Percentiles rank a stretch among this genome's conserved stretches.
phyloP scores from a whole-genome alignment of 1,284 basidiomycete species.

The Porodaedalea pini region DNA sequence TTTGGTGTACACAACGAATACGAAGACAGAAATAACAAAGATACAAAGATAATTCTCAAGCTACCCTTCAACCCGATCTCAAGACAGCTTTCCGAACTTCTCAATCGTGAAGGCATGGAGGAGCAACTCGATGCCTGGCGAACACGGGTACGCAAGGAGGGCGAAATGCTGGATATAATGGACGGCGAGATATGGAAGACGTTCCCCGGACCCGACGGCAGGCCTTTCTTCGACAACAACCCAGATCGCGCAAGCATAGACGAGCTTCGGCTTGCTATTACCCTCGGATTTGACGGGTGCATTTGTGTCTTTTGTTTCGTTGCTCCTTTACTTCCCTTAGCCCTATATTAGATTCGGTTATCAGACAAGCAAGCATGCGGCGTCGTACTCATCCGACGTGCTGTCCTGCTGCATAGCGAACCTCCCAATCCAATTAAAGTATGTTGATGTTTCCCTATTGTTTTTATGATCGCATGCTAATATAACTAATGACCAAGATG shows the following conservation, averaged over 20 bases:
- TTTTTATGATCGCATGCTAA: background rate
- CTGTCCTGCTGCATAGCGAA: background rate
- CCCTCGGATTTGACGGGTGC: constrained; percentile 17
- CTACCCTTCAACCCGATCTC: constrained; percentile 1
- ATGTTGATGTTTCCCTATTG: too few species aligned
- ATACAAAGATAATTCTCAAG: background rate
- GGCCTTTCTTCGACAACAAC: constrained; percentile 18
- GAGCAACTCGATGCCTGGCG: constrained; percentile 11
- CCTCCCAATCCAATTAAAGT: background rate
- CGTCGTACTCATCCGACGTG: constrained; percentile 9
- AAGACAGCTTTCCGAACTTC: constrained; percentile 6
- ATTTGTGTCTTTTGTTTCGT: background rate
- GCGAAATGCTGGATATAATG: background rate
- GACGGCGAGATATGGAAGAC: constrained; percentile 20
- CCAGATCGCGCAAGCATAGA: background rate
- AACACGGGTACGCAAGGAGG: background rate
- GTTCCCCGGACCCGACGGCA: constrained; percentile 15
- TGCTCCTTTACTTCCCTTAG: background rate
- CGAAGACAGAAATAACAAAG: background rate
- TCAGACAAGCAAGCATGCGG: constrained; percentile 1
- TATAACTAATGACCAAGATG: constrained; percentile 4
- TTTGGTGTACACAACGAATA: background rate
- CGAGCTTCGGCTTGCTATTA: constrained; percentile 18
- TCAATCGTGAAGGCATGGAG: constrained; percentile 10
- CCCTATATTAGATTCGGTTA: background rate